Base-by-base conservation (phyloP, 257 asterid genomes). In the Solanum lycopersicoides region DNA sequence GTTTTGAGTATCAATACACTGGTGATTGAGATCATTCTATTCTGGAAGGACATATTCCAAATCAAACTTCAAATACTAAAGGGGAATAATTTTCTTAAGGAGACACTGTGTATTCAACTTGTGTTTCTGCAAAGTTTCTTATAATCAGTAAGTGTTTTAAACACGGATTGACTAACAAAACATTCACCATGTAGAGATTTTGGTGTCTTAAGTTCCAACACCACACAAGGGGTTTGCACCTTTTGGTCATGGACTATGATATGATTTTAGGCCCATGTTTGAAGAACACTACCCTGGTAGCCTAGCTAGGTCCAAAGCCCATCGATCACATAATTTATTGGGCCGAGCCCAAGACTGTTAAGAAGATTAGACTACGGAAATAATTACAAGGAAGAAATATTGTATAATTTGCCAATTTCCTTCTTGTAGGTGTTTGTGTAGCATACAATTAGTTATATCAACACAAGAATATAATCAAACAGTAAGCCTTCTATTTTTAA, bases 401-500 rank as follows among this genome's bases (percentile, higher is more conserved):
- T 71, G 77, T 65, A 65, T 75, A 21, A 23, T 1, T 41, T n/a
- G 56, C 63, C 63, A 77, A 44, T 25, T 44, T 77, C 37, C 15
- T 77, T 44, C 15, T 18, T 77, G 13, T 56, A 42, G 47, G 47
- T 42, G 47, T 47, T 47, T 15, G 18, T 50, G 59, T 65, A n/a
- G 72, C 18, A 65, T 65, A 65, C 18, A 65, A 65, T 65, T n/a
- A 18, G 65, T 56, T 7, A n/a, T 65, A 65, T 65, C 5, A n/a
- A 65, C 72, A 12, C 0, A 65, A 56, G n/a, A 7, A 56, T 56
- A 65, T 10, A 65, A 79, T 92, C 85, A 93, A 89, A 87, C 83
- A 41, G 69, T 88, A 76, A 65, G 66, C 89, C 93, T 92, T 59
- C 69, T 89, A 90, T 90, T 95, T 83, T 92, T 92, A 60, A 95